phyloP scores from a whole-genome alignment of 345 rosid genomes.

The Dovyalis caffra region DNA sequence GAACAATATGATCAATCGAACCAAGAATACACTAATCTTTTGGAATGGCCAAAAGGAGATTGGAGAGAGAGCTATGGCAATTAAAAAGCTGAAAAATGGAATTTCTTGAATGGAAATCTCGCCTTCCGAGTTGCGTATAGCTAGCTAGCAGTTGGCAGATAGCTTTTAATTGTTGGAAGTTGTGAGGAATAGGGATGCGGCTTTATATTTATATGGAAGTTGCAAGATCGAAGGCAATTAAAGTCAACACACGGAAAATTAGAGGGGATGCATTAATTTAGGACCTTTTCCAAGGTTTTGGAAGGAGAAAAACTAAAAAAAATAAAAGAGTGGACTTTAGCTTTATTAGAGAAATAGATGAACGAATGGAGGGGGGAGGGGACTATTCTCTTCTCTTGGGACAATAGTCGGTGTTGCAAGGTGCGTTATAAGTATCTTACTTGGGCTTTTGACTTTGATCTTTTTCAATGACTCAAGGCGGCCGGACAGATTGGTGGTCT shows the following conservation, averaged over 20 bases:
- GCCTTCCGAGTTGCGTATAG: too few relatives aligned
- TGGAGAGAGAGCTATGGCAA: background rate
- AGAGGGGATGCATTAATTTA: background rate
- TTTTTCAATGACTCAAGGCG: background rate
- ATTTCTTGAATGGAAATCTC: background rate
- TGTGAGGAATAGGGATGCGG: background rate
- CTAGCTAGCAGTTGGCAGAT: background rate
- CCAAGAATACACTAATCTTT: background rate
- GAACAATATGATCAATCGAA: background rate
- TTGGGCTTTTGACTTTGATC: background rate
- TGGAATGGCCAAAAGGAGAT: background rate
- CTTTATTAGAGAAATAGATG: background rate
- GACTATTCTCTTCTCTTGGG: background rate
- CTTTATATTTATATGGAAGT: background rate
- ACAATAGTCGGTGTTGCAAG: conserved; percentile 8
- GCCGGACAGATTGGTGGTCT: background rate
- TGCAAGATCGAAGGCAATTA: conserved; percentile 2
- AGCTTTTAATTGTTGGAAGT: background rate
- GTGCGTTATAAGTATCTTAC: background rate
- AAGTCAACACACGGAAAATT: conserved; percentile 44
- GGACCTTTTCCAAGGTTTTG: conserved; percentile 15
- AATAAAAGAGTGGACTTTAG: conserved; percentile 8
- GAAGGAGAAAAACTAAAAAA: conserved; percentile 5
- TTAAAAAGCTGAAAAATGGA: background rate
- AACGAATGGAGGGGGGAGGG: background rate